A percentile compares a stretch with the other conserved stretches of the same genome.
phyloP scores from a whole-genome alignment of 306 rosid species.

The Cicer judaicum region DNA sequence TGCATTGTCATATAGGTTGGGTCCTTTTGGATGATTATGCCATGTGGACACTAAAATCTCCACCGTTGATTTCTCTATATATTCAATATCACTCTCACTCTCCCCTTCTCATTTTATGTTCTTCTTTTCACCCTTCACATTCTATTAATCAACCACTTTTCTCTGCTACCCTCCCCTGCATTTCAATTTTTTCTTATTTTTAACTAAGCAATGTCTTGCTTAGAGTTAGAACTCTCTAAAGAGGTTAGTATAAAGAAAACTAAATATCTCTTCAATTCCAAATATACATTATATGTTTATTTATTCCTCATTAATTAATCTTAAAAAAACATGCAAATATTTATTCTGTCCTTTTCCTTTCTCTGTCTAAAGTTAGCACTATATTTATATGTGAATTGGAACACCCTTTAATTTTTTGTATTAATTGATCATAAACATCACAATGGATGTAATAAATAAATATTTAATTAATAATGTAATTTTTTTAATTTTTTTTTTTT shows the following conservation, averaged over 20 bases:
- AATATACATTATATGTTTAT: neutral
- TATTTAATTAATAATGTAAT: neutral
- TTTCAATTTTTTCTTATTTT: slow-evolving; percentile 10
- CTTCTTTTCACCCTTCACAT: slow-evolving; percentile 29
- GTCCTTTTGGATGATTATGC: slow-evolving; percentile 47
- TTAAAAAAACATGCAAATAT: neutral
- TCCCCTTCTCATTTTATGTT: slow-evolving; percentile 1
- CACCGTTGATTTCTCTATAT: slow-evolving; percentile 74
- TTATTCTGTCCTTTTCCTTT: neutral
- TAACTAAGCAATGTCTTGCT: slow-evolving; percentile 58
- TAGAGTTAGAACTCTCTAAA: slow-evolving; percentile 54
- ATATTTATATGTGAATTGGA: neutral
- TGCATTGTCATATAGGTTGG: slow-evolving; percentile 35
- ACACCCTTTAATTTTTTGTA: neutral
- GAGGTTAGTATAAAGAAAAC: slow-evolving; percentile 47
- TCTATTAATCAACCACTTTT: slow-evolving; percentile 39
- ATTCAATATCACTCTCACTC: slow-evolving; percentile 45
- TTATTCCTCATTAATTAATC: neutral
- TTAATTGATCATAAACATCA: slow-evolving; percentile 31
- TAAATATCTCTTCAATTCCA: neutral
- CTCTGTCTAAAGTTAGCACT: neutral
- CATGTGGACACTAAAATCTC: slow-evolving; percentile 62
- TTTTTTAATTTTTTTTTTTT: neutral
- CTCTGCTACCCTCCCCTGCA: slow-evolving; percentile 43
- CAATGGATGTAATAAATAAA: slow-evolving; percentile 20